Conservation (phyloP, 202 grass and related monocot species). For the Cymbopogon flexuosus region DNA sequence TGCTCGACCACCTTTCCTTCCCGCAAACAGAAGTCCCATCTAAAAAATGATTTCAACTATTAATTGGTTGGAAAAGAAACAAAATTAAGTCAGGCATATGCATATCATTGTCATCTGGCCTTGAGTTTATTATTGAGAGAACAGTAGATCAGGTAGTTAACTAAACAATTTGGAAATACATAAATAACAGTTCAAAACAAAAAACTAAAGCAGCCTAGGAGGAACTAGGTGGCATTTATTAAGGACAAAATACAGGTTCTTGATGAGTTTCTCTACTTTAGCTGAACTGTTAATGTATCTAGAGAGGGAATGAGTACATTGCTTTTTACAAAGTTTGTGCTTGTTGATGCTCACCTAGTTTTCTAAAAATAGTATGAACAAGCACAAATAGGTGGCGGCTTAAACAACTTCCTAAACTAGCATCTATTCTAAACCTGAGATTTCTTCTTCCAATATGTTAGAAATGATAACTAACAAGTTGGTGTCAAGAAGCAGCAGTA, state of each 20-base stretch:
- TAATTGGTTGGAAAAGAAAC: constrained; percentile 13
- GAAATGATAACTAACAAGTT: not conserved
- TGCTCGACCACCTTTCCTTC: constrained; percentile 86
- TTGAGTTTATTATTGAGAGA: not conserved
- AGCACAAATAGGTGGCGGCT: too few species aligned
- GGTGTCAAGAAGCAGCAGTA: not conserved
- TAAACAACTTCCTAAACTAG: too few species aligned
- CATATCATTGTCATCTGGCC: constrained; percentile 6
- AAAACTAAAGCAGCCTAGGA: not conserved
- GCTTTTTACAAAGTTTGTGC: too few species aligned
- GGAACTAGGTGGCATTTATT: not conserved
- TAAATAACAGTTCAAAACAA: not conserved
- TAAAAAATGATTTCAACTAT: constrained; percentile 36
- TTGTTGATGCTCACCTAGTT: too few species aligned
- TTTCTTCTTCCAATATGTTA: not conserved
- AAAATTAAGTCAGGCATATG: not conserved
- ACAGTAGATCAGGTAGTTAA: not conserved
- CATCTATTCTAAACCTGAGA: too few species aligned
- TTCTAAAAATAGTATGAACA: too few species aligned
- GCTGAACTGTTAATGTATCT: not conserved
- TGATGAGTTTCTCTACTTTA: not conserved
- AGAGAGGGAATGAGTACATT: too few species aligned
- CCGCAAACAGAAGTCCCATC: constrained; percentile 94
- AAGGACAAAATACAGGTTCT: not conserved
- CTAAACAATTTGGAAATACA: not conserved